Conservation (phyloP, 495 filamentous ascomycete species). For the Bacidia rubella region DNA sequence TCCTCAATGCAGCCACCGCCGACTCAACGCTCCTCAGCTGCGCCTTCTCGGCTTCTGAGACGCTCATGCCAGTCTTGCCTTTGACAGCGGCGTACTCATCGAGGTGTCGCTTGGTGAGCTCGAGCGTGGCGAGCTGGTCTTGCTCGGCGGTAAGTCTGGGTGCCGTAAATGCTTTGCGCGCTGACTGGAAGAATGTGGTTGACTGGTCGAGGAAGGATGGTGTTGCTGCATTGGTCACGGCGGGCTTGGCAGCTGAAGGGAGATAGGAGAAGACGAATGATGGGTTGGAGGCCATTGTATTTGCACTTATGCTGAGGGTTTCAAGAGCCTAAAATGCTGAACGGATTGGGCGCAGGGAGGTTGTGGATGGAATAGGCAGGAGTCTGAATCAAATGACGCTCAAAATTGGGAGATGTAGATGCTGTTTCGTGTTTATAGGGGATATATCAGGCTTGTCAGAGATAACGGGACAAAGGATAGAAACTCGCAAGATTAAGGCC, state of each 20-base stretch:
- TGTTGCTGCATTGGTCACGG: not conserved
- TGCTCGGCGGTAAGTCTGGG: constrained; percentile 1
- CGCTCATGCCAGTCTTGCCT: not conserved
- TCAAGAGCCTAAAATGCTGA: no score
- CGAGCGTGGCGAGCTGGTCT: not conserved
- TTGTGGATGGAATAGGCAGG: no score
- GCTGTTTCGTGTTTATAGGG: no score
- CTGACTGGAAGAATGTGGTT: constrained; percentile 2
- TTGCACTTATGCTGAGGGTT: not conserved
- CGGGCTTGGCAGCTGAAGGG: not conserved
- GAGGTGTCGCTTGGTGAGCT: not conserved
- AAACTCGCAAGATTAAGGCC: no score
- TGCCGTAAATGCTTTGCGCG: constrained; percentile 1
- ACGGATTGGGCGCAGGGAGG: not conserved
- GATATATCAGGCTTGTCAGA: no score
- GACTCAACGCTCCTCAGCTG: not conserved
- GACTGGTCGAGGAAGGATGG: not conserved
- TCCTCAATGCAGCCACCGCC: not conserved
- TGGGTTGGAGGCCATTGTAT: constrained; percentile 1
- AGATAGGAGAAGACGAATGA: constrained; percentile 6
- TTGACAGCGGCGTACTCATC: constrained; percentile 1
- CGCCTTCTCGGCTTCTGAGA: not conserved
- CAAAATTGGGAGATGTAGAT: no score
- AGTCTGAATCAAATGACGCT: no score
- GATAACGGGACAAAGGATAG: no score